Evolutionary conservation across 768 basidiomycete genomes (phyloP).

Genomic region (Suillus weaverae): DNA sequence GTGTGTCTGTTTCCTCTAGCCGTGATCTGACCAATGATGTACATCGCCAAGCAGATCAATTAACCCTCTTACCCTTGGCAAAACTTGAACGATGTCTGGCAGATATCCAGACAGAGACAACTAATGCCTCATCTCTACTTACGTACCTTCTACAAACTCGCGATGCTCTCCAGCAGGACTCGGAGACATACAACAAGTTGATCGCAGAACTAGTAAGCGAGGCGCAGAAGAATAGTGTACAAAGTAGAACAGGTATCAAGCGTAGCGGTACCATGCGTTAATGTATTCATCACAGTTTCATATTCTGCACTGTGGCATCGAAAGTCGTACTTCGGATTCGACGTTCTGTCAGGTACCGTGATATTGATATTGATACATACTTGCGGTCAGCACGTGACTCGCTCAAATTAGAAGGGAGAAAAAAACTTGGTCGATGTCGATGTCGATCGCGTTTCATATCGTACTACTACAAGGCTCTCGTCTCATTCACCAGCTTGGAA

Average conservation of each 20-base stretch:
- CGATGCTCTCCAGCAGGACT: conserved; percentile 83
- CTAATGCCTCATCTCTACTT: conserved; percentile 70
- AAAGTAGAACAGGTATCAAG: conserved; percentile 45
- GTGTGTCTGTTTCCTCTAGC: conserved; percentile 40
- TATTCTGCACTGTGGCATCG: background rate
- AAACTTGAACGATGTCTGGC: conserved; percentile 66
- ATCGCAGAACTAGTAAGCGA: conserved; percentile 93
- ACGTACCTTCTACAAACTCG: conserved; percentile 81
- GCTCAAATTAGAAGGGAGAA: background rate
- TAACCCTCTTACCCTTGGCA: conserved; percentile 69
- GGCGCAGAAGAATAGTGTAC: conserved; percentile 81
- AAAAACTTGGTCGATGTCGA: conserved; percentile 17
- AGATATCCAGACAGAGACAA: conserved; percentile 71
- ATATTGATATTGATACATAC: too few species aligned
- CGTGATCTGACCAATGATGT: conserved; percentile 1
- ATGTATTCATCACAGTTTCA: conserved; percentile 8
- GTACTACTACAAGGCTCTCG: background rate
- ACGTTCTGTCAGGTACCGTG: too few species aligned
- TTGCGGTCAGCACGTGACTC: conserved; percentile 11
- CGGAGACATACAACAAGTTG: conserved; percentile 85
- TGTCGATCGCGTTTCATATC: background rate
- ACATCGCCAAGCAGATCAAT: conserved; percentile 49
- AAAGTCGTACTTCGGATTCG: background rate
- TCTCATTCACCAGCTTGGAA: background rate
- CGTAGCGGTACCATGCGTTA: conserved; percentile 49